Evolutionary conservation across 2,329 filamentous ascomycete genomes (phyloP), one percentile per base, ranked within the genome.

Genomic region (Alternaria incomplexa): DNA sequence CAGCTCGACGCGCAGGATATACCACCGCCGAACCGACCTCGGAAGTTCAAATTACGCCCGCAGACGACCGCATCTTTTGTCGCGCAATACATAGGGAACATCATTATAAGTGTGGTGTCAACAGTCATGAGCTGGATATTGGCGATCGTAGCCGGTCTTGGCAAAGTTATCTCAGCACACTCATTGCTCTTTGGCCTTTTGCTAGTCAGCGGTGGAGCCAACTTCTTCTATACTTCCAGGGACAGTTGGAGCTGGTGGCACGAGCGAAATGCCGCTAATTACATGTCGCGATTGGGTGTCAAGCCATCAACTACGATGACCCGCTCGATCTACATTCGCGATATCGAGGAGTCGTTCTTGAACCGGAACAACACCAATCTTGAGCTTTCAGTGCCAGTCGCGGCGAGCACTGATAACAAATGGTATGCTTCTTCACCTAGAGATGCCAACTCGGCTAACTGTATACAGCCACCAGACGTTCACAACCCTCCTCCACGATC

Each of bases 251-350:
- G 87, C 2, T 98, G 93, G 93, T 97, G 92, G 91, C 86, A 88
- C 48, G 95, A 98, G 81, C 88, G 93, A 61, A 90, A 88, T 63
- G 93, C 94, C 1, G 87, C 86, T 15, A 89, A 85, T 44, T 97
- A 95, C 78, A 96, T 99, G 93, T 84, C 84, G 32, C 86, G 90
- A 12, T 82, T 98, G 13, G 95, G 95, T 10, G 89, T 98, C 8
- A 86, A 87, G 4, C 93, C 94, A 8, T 91, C 96, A 69, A 80
- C 86, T 20, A 87, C 91, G 65, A 95, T 97, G 92, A 92, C 91
- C 80, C 93, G 91, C 78, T 89, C 92, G 9, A 88, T 99, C 25
- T 97, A 96, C 76, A 81, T 97, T 59, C 85, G 85, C 55, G 95
- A 98, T 77, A 84, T 98, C 53, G 90, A 93, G 62, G 88, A 91